Base-by-base conservation (phyloP, 768 basidiomycete genomes). In the Rhodotorula babjevae region DNA sequence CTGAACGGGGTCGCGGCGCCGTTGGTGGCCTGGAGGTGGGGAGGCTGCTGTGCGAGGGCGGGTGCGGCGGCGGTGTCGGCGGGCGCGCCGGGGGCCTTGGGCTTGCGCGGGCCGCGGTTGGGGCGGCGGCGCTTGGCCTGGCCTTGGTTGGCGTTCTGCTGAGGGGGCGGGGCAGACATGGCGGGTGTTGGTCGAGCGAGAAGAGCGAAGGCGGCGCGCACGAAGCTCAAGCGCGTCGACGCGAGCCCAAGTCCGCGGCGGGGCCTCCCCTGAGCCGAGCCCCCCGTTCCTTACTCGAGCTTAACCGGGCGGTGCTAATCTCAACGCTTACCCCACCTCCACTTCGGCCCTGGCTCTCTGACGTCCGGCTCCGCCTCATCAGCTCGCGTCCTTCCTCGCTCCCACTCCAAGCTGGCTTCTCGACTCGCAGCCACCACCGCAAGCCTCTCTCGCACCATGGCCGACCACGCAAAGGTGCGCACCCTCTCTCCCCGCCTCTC, bases 381-480 rank as follows among this genome's bases (percentile, higher is more conserved):
- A 12, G 44, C 44, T 46, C 44, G 14, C 18, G 44, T 11, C 44
- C 14, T 12, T 18, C 18, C 44, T 46, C 18, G 44, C 44, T 46
- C 44, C 44, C 44, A 14, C 44, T 3, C 10, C n/a, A 29, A n/a
- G 44, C 14, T 42, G 27, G 11, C 66, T 23, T 7, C 59, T 27
- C 36, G 36, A 36, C 9, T 36, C 36, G 36, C 36, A 36, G 58
- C 52, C 29, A 6, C 50, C 18, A 6, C 50, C 9, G 16, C 19
- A 7, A 49, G 40, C 15, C 10, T 64, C 47, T 31, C 23, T 19
- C 67, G 53, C 50, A 47, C 67, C 52, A 61, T 68, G 60, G 44
- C 67, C 3, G 67, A 68, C 23, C 67, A 68, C 60, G 44, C 60
- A 29, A 52, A 67, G 40, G 52, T 57, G 33, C 25, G 56, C 57